These are phyloP conservation scores for Cytospora paraplurivora DNA, from an alignment of 2,329 filamentous ascomycete species.

Conservation along the genomic window DNA sequence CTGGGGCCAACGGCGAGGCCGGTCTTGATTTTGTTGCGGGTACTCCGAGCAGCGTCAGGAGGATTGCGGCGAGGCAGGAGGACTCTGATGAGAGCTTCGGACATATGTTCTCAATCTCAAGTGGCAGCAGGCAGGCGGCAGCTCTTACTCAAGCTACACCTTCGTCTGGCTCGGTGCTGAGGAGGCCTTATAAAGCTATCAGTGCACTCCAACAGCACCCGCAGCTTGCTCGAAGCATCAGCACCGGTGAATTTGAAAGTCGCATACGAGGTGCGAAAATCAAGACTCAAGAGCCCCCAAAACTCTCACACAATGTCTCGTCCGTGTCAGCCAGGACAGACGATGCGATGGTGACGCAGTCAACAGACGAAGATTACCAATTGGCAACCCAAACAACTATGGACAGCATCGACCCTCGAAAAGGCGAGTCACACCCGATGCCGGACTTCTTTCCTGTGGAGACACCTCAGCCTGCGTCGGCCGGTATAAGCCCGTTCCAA, in stretches of 20 bases:
- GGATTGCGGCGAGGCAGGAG: conserved; percentile 48
- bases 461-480: conserved; percentile 16
- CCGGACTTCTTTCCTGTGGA: conserved; percentile 25
- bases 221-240: conserved; percentile 34
- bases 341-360: conserved; percentile 29
- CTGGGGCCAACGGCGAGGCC: conserved; percentile 44
- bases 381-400: conserved; percentile 52
- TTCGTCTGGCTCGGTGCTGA: conserved; percentile 36
- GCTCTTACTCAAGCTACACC: conserved; percentile 39
- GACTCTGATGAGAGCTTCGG: conserved; percentile 61
- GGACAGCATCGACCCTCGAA: conserved; percentile 32
- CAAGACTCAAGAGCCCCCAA: neutral
- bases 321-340: conserved; percentile 23
- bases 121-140: conserved; percentile 46
- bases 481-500: conserved; percentile 35
- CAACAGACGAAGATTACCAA: conserved; percentile 36
- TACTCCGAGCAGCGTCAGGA: conserved; percentile 37
- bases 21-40: conserved; percentile 36
- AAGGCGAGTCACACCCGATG: conserved; percentile 22
- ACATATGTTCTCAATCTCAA: conserved; percentile 62
- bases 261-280: conserved; percentile 44
- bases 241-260: conserved; percentile 46
- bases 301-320: neutral
- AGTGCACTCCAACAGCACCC: conserved; percentile 3
- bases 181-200: conserved; percentile 17